Base-by-base conservation (phyloP, 371 early-diverging fungal species). In the Rhizopus stolonifer region DNA sequence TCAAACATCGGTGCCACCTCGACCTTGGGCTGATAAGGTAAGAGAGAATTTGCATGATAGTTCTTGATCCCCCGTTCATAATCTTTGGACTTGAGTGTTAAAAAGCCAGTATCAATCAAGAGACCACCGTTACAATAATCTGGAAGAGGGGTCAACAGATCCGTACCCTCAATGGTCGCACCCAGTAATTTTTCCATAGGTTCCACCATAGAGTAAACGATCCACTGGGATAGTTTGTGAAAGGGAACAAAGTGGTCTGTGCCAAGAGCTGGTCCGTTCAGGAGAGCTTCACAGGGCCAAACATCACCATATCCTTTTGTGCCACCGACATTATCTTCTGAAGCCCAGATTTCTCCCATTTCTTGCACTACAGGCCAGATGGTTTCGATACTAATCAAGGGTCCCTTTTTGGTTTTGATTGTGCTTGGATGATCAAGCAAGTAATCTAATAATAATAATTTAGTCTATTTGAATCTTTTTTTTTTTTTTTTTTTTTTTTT, bases 161-260 rank as follows among this genome's bases (percentile, higher is more conserved):
- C 85, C 7, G 82, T 74, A 11, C 86, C 87, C 47, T 72, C 74
- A 52, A 94, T 84, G 3, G 61, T 76, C 19, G 91, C 72, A 24
- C 77, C 77, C 17, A 85, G 60, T 21, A 89, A 58, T 32, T 77
- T 81, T 44, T 80, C 79, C 49, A 95, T 69, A 0, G 92, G 91
- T 46, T 95, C 96, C 66, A 94, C 82, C 40, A 95, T 70, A 0
- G 93, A 93, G 71, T 94, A 95, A 21, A 92, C 87, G 39, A 96
- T 82, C 96, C 96, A 96, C 67, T 94, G 94, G 3, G 93, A 89
- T 42, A 95, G 76, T 52, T 92, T 94, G 69, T 96, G 95, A 74
- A 95, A 94, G 11, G 91, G 70, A 9, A 94, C 86, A 32, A 82
- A 70, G 24, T 74, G 69, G 7, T 67, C 70, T 15, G 74, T 62